A percentile compares a stretch with the other conserved stretches of the same genome.
These are phyloP conservation scores for Cystoderma amianthinum DNA, from an alignment of 768 basidiomycete genomes.

Conservation along the genomic window DNA sequence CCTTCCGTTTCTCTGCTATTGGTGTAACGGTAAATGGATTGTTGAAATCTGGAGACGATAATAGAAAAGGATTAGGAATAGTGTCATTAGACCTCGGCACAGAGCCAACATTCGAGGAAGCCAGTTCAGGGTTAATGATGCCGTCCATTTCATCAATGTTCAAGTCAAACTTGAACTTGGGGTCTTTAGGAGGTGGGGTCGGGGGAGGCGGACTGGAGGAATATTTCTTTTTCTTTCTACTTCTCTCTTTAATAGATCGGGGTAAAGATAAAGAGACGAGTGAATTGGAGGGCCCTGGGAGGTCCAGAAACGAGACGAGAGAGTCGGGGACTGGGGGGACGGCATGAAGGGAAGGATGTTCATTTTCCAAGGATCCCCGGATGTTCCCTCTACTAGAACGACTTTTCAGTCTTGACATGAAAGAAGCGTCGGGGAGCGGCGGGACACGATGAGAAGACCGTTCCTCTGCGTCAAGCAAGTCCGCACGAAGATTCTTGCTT, in stretches of 20 bases:
- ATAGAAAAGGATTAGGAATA: constrained; percentile 6
- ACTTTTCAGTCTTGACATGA: not conserved
- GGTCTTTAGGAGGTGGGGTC: not conserved
- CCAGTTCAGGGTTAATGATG: constrained; percentile 49
- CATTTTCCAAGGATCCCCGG: not conserved
- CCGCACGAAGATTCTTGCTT: not conserved
- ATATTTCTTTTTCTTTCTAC: not conserved
- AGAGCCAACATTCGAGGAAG: constrained; percentile 9
- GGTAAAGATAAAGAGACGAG: not conserved
- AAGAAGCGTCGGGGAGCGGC: not conserved
- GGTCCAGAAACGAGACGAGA: not conserved
- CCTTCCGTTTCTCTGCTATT: constrained; percentile 17
- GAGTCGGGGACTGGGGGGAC: not conserved
- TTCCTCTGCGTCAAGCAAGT: not conserved
- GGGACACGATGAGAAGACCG: not conserved
- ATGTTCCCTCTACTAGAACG: not conserved
- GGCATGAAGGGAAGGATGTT: constrained; percentile 1
- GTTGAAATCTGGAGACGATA: constrained; percentile 24
- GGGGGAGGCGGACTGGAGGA: not conserved
- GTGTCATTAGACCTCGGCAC: constrained; percentile 20
- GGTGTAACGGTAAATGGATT: constrained; percentile 31
- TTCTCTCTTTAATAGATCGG: not conserved
- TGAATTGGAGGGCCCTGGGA: not conserved
- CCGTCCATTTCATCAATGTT: constrained; percentile 76
- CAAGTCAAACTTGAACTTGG: constrained; percentile 44